Conservation (phyloP, 2,329 filamentous ascomycete species). For the Aspergillus ustus region DNA sequence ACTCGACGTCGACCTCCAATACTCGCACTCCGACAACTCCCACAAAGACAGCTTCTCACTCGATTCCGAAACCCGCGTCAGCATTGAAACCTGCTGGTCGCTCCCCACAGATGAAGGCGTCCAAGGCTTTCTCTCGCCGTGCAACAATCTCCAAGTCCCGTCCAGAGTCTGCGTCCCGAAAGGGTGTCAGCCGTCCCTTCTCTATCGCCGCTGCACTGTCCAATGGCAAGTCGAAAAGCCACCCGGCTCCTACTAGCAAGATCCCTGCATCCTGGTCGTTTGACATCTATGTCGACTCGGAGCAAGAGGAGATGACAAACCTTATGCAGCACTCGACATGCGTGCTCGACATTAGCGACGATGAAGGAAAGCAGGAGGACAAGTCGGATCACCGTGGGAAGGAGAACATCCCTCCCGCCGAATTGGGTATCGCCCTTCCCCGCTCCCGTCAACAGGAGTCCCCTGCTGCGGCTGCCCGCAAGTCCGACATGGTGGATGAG, state of each 20-base stretch:
- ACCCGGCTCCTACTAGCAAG: slow-evolving; percentile 57
- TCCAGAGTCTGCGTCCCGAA: slow-evolving; percentile 65
- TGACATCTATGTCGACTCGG: slow-evolving; percentile 90
- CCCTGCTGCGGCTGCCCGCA: slow-evolving; percentile 34
- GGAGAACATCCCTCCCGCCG: slow-evolving; percentile 83
- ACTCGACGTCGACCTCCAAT: slow-evolving; percentile 21
- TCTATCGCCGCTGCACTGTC: slow-evolving; percentile 76
- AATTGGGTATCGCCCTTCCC: slow-evolving; percentile 65
- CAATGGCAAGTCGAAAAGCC: slow-evolving; percentile 56
- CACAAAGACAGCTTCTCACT: slow-evolving; percentile 35
- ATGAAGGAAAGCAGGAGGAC: slow-evolving; percentile 67
- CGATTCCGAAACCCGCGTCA: slow-evolving; percentile 55
- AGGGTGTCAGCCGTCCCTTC: slow-evolving; percentile 66
- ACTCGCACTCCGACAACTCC: slow-evolving; percentile 31
- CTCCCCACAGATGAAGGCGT: slow-evolving; percentile 74
- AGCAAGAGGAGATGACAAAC: slow-evolving; percentile 89
- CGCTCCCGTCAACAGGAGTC: slow-evolving; percentile 29
- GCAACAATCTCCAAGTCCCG: slow-evolving; percentile 68
- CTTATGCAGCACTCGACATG: slow-evolving; percentile 89
- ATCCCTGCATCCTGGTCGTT: slow-evolving; percentile 72
- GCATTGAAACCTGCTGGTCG: slow-evolving; percentile 75
- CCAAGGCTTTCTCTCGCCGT: slow-evolving; percentile 71
- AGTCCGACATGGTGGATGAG: slow-evolving; percentile 65
- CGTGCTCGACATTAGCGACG: slow-evolving; percentile 84
- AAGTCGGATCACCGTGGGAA: slow-evolving; percentile 67